Base-by-base conservation (phyloP, 192 early-diverging fungal genomes). In the Lunasporangiospora selenospora region DNA sequence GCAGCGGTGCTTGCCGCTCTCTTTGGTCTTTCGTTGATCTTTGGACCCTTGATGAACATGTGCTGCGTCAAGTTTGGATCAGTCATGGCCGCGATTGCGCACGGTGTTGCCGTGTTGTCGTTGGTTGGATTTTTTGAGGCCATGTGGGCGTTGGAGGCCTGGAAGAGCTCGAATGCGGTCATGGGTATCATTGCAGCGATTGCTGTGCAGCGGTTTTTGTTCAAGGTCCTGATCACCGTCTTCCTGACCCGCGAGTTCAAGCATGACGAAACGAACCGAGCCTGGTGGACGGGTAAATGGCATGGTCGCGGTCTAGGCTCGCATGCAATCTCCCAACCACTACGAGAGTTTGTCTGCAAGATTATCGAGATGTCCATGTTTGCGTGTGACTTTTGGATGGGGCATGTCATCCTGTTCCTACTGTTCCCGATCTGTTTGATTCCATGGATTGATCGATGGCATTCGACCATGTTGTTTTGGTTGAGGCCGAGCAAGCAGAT, bases 251-350 rank as follows among this genome's bases (percentile, higher is more conserved):
- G 91, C 36, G 91, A 93, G 79, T 87, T 91, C 79, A 88, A 89
- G 63, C 87, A 90, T 61, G 89, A 91, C 66, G 88, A 87, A 76
- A 80, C 87, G n/a, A 92, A 92, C 64, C 80, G 86, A 42, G 91
- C 88, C 13, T 92, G 91, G 91, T 92, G 91, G 91, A 89, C 89
- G 12, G 91, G 91, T 18, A 81, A 85, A 54, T 92, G 91, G 89
- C 81, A 88, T 36, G 86, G 89, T 36, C 83, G 84, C 58, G 87
- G 85, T 46, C 79, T 91, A 80, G 87, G 90, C 52, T 16, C n/a
- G 6, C 55, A 40, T 62, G 79, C 77, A 53, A 75, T 90, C 29
- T 82, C 83, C 24, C 87, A 89, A 62, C 88, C 88, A 3, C 65
- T 89, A 59, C 88, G 92, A 42, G 92, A 93, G 75, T 90, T 77